Conservation (phyloP, 139 green algal species). For the Klebsormidium nitens region DNA sequence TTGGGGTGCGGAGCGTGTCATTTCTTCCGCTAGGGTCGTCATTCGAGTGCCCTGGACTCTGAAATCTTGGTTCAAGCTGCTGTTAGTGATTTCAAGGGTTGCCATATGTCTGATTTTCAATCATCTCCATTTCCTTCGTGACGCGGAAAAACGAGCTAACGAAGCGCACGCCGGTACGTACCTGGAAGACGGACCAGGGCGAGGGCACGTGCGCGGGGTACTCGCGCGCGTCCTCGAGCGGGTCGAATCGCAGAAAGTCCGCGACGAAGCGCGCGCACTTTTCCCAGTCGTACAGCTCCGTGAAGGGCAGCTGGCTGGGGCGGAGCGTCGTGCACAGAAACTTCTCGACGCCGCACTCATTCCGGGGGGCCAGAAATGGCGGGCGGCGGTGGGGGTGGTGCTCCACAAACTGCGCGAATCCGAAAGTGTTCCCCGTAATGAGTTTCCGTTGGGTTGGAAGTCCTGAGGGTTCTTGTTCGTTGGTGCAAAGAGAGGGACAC, state of each 20-base stretch:
- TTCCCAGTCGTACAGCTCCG: conserved; percentile 63
- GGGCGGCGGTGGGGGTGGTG: conserved; percentile 63
- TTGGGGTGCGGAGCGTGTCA: too few species aligned
- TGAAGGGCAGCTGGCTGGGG: conserved; percentile 53
- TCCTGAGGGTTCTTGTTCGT: too few species aligned
- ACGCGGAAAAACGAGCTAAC: too few species aligned
- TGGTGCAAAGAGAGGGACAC: too few species aligned
- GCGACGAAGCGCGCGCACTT: conserved; percentile 63
- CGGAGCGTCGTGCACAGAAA: conserved; percentile 73
- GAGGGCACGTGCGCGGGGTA: conserved; percentile 63
- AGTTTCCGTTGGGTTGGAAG: too few species aligned
- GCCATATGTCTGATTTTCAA: too few species aligned
- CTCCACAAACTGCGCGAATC: conserved; percentile 51
- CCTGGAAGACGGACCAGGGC: conserved; percentile 54
- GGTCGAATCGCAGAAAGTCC: conserved; percentile 73
- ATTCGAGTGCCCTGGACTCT: too few species aligned
- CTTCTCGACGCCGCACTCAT: conserved; percentile 77
- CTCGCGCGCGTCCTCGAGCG: conserved; percentile 58
- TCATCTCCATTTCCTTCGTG: too few species aligned
- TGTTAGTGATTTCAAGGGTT: too few species aligned
- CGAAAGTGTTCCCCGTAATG: conserved; percentile 5
- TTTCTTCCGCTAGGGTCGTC: too few species aligned
- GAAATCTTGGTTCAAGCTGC: too few species aligned
- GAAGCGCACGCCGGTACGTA: too few species aligned
- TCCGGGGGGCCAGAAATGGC: conserved; percentile 60